A percentile compares a stretch with the other conserved stretches of the same genome.
Evolutionary conservation across 2,329 filamentous ascomycete species (phyloP).

Genomic region (Aureobasidium sp.): DNA sequence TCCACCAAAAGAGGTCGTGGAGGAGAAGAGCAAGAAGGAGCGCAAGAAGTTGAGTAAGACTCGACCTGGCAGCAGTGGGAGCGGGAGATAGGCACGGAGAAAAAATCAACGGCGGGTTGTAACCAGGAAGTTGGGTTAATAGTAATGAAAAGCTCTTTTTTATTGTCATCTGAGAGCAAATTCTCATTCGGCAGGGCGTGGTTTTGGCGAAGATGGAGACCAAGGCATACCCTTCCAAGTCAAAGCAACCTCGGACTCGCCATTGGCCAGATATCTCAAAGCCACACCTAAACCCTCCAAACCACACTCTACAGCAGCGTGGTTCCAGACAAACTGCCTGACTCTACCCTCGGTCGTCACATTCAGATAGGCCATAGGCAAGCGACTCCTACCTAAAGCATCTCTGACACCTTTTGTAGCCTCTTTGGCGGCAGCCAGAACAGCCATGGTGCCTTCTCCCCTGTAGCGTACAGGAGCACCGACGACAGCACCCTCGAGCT

Average conservation of each 20-base stretch:
- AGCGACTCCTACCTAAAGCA: constrained; percentile 58
- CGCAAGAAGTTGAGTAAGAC: constrained; percentile 14
- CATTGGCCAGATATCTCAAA: constrained; percentile 14
- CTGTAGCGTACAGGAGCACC: constrained; percentile 69
- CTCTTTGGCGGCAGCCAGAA: constrained; percentile 61
- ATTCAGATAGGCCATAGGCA: constrained; percentile 66
- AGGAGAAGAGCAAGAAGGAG: constrained; percentile 3
- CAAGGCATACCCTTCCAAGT: constrained; percentile 26
- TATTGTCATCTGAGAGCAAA: neutral
- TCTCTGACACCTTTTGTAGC: constrained; percentile 75
- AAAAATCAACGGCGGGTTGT: neutral
- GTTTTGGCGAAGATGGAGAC: neutral
- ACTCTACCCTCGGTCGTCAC: constrained; percentile 53
- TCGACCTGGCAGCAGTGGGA: constrained; percentile 9
- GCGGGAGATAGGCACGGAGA: neutral
- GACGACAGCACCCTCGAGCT: constrained; percentile 71
- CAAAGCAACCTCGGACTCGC: constrained; percentile 21
- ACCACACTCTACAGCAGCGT: constrained; percentile 53
- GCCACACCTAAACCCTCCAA: constrained; percentile 45
- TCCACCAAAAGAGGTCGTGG: neutral
- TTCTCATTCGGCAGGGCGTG: neutral
- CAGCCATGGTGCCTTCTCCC: constrained; percentile 56
- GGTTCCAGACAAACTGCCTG: constrained; percentile 68
- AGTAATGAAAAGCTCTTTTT: neutral
- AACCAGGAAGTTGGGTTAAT: neutral